Evolutionary conservation across 2,329 filamentous ascomycete genomes (phyloP), one percentile per base, ranked within the genome.

Genomic region (Helminthosporium solani): DNA sequence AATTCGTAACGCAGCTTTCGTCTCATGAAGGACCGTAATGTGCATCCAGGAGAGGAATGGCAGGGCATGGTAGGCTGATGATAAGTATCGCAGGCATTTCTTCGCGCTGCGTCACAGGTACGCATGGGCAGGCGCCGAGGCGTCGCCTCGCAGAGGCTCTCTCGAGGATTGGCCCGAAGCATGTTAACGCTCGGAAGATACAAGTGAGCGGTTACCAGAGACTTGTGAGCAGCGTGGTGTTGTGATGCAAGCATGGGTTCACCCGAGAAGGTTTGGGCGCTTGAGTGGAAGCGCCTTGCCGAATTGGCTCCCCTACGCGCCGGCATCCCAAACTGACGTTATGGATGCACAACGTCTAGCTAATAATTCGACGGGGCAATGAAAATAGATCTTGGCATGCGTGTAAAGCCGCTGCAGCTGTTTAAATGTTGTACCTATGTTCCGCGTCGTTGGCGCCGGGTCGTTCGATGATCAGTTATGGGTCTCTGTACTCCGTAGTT

Each of bases 61-160:
- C 49, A 44, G 46, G 36, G 54, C 57, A 54, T 63, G 59, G 61
- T 62, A 65, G 60, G 61, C 53, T 60, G 52, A 58, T 53, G 60
- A 66, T 68, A 68, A 66, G 66, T 68, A 68, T 53, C 57, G 52
- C 51, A 52, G 53, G 42, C 33, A 45, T 43, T 56, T 54, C 54
- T 57, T 63, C 52, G 56, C 62, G 60, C 61, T 57, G 49, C 54
- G 64, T 64, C 56, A 54, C 50, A 59, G 55, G 50, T 50, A 48
- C 56, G 61, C 61, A 50, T 56, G 59, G 50, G 56, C 60, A 70
- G 55, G 60, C 67, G 67, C 67, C 56, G 66, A 64, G 63, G 65
- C 67, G 64, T 63, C 45, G 60, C 46, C 37, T 47, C 53, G 53
- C 53, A 61, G 55, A 36, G 47, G 20, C 52, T 57, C 37, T 54